Percentiles rank a stretch among this genome's conserved stretches.
These are phyloP conservation scores for Trypanosoma boissoni DNA, from an alignment of 208 protist genomes.

Conservation along the genomic window DNA sequence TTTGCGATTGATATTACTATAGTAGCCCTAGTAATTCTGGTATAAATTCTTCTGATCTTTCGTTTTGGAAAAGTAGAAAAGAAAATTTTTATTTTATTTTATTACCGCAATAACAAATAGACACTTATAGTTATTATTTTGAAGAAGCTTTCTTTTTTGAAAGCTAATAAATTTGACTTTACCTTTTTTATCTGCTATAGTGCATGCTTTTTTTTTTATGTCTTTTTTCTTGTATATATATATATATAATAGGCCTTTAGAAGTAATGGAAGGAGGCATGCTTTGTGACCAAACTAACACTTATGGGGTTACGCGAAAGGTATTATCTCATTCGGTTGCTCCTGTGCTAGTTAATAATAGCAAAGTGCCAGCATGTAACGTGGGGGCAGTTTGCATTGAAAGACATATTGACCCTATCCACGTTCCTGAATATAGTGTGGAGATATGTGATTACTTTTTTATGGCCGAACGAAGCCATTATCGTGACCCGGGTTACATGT, in stretches of 20 bases:
- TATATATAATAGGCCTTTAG: slow-evolving; percentile 4
- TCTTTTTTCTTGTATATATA: slow-evolving; percentile 18
- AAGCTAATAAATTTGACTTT: too few relatives aligned
- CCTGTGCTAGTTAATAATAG: slow-evolving; percentile 7
- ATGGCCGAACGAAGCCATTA: slow-evolving; percentile 52
- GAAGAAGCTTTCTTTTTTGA: too few relatives aligned
- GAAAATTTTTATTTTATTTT: too few relatives aligned
- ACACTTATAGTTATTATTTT: too few relatives aligned
- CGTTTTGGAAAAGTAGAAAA: too few relatives aligned
- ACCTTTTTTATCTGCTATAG: neutral
- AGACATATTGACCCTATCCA: slow-evolving; percentile 2
- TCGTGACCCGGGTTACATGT: slow-evolving; percentile 44
- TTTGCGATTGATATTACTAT: too few relatives aligned
- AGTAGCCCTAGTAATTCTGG: too few relatives aligned
- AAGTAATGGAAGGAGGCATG: slow-evolving; percentile 11
- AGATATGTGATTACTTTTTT: slow-evolving; percentile 75
- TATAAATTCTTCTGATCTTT: too few relatives aligned
- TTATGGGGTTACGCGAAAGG: slow-evolving; percentile 5
- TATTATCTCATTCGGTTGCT: slow-evolving; percentile 15
- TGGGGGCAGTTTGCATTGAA: slow-evolving; percentile 10
- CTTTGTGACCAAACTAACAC: slow-evolving; percentile 18
- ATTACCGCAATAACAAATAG: too few relatives aligned
- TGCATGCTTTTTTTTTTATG: slow-evolving; percentile 18
- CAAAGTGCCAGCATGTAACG: neutral
- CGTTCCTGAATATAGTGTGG: slow-evolving; percentile 57